Base-by-base conservation (phyloP, 805 yeast species). In the Candida khao-thaluensis region DNA sequence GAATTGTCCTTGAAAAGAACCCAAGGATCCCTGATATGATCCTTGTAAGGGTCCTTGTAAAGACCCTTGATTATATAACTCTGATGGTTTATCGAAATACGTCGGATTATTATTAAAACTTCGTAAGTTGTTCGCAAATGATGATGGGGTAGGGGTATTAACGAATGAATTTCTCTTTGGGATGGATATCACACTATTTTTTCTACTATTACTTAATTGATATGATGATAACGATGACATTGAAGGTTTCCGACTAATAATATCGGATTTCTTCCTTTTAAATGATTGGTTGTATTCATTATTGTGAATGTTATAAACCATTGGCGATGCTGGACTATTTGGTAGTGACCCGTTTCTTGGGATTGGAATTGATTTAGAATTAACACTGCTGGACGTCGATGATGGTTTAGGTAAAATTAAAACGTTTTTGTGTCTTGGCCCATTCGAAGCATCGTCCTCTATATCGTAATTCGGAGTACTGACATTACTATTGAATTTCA, bases 191-290 rank as follows among this genome's bases (percentile, higher is more conserved):
- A 39, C 23, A 22, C 40, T 25, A 27, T 36, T 41, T 17, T 43
- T 46, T n/a, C 47, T 36, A 17, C 34, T 38, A 26, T 35, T 40
- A 2, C 28, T 27, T 12, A 35, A 39, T 34, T 43, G 48, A 27
- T 41, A 37, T 5, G 48, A 37, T 14, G 43, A 40, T 17, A 39
- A 27, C 7, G 51, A 44, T 3, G 48, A 28, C 11, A 37, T 32
- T 8, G 52, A 48, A 2, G 44, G 36, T 34, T 44, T 48, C 23
- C 52, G 30, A 24, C 45, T 42, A 4, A 45, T 37, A 30, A 45
- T 37, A 30, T 67, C 72, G 1, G 69, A 58, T 52, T 66, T 68
- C 41, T 67, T 68, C n/a, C 74, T 44, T 50, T 69, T 69, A 47
- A 66, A 68, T 37, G 56, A 67, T 49, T 61, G 66, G 34, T 50